phyloP scores from a whole-genome alignment of 805 yeast species.

The Yamadazyma tumulicola region DNA sequence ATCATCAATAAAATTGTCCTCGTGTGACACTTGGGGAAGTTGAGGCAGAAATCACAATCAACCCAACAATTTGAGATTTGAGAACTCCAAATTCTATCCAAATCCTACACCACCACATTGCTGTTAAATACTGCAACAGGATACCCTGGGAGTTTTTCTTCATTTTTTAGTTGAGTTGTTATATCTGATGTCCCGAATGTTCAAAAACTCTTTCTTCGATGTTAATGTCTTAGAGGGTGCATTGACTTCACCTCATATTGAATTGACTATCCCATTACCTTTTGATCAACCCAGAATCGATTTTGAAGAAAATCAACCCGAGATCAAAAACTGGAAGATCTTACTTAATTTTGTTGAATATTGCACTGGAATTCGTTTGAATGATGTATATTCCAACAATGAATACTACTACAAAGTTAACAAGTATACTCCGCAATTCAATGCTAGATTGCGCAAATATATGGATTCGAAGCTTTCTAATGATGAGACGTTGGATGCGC shows the following conservation, averaged over 20 bases:
- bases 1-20: too few relatives aligned
- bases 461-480: conserved; percentile 31
- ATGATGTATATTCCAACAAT: conserved; percentile 28
- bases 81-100: too few relatives aligned
- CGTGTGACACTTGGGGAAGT: too few relatives aligned
- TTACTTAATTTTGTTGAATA: conserved; percentile 30
- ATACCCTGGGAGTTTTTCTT: too few relatives aligned
- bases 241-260: conserved; percentile 25
- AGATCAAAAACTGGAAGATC: conserved; percentile 21
- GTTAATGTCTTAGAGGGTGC: conserved; percentile 38
- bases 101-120: too few relatives aligned
- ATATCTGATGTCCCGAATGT: too few relatives aligned
- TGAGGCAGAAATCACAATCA: too few relatives aligned
- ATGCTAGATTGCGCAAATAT: conserved; percentile 21
- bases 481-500: conserved; percentile 34
- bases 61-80: too few relatives aligned
- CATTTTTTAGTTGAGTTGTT: too few relatives aligned
- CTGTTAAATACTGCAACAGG: too few relatives aligned
- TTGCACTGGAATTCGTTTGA: conserved; percentile 24
- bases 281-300: conserved; percentile 24
- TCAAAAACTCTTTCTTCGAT: conserved; percentile 22
- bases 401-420: conserved; percentile 34
- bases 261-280: conserved; percentile 37
- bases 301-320: conserved; percentile 27
- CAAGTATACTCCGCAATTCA: conserved; percentile 27